Evolutionary conservation across 805 yeast species (phyloP).

Genomic region (Candida patagonica): DNA sequence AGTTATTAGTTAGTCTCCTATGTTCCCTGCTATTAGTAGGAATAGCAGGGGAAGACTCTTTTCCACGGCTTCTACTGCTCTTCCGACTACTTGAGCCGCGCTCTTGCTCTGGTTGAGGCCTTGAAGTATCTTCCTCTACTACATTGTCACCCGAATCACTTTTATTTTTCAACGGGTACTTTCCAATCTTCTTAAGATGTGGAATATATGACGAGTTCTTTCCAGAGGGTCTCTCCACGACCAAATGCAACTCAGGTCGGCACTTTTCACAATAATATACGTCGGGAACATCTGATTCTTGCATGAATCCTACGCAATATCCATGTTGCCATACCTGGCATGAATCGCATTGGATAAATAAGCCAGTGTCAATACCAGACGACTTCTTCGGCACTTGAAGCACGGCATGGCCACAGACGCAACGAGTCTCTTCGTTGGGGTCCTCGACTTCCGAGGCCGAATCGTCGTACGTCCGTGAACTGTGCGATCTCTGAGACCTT

Average conservation of each 20-base stretch:
- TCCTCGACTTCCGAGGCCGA: neutral
- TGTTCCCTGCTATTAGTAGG: neutral
- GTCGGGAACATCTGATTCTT: slow-evolving; percentile 74
- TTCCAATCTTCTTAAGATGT: slow-evolving; percentile 19
- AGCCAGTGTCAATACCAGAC: slow-evolving; percentile 70
- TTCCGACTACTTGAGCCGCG: neutral
- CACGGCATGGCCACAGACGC: slow-evolving; percentile 47
- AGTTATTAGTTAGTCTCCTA: slow-evolving; percentile 16
- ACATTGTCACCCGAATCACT: slow-evolving; percentile 9
- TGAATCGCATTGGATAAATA: slow-evolving; percentile 89
- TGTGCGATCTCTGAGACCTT: slow-evolving; percentile 1
- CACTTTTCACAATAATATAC: slow-evolving; percentile 93
- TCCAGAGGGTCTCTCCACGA: slow-evolving; percentile 39
- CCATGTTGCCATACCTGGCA: slow-evolving; percentile 99
- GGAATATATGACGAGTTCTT: slow-evolving; percentile 44
- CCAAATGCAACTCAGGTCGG: slow-evolving; percentile 70
- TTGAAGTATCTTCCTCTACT: neutral
- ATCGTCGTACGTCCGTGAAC: slow-evolving; percentile 1
- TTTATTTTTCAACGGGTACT: neutral
- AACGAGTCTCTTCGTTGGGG: slow-evolving; percentile 40
- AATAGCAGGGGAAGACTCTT: neutral
- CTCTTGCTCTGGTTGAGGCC: neutral
- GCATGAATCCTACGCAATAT: slow-evolving; percentile 78
- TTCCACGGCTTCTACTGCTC: slow-evolving; percentile 2
- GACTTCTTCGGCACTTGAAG: slow-evolving; percentile 24